phyloP scores from a whole-genome alignment of 768 basidiomycete species.

The Lentinula sp. region DNA sequence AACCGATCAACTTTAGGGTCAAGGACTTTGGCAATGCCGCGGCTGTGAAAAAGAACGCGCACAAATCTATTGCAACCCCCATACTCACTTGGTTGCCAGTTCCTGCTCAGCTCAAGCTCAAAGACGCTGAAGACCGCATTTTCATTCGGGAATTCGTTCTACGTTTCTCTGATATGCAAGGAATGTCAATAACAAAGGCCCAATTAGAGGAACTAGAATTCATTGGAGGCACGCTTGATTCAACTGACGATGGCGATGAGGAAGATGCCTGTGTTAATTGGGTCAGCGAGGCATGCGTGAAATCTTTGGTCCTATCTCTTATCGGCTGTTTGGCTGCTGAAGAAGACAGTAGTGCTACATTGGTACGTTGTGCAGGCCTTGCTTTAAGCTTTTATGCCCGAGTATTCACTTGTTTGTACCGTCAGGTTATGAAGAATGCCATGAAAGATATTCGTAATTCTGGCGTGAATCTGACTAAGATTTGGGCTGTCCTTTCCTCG shows the following conservation, averaged over 20 bases:
- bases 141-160: slow-evolving; percentile 70
- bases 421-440: slow-evolving; percentile 36
- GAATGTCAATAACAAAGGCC: slow-evolving; percentile 31
- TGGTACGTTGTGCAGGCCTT: slow-evolving; percentile 20
- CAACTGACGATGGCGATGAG: slow-evolving; percentile 28
- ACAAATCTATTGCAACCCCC: slow-evolving; percentile 32
- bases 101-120: slow-evolving; percentile 31
- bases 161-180: slow-evolving; percentile 51
- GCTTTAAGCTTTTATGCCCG: background rate
- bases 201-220: slow-evolving; percentile 63
- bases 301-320: slow-evolving; percentile 56
- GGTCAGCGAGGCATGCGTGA: slow-evolving; percentile 63
- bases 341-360: slow-evolving; percentile 28
- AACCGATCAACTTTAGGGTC: background rate
- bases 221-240: slow-evolving; percentile 29
- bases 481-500: slow-evolving; percentile 50
- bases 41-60: background rate
- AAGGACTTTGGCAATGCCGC: background rate
- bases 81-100: slow-evolving; percentile 50
- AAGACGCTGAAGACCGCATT: slow-evolving; percentile 54
- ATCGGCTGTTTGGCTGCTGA: slow-evolving; percentile 47
- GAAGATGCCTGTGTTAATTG: slow-evolving; percentile 38
- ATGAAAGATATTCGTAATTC: slow-evolving; percentile 45
- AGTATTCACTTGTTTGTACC: slow-evolving; percentile 3
- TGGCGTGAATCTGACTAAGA: slow-evolving; percentile 53